Percentiles rank a stretch among this genome's conserved stretches.
These are phyloP conservation scores for Craterostigma plantagineum DNA, from an alignment of 257 asterid genomes.

Conservation along the genomic window DNA sequence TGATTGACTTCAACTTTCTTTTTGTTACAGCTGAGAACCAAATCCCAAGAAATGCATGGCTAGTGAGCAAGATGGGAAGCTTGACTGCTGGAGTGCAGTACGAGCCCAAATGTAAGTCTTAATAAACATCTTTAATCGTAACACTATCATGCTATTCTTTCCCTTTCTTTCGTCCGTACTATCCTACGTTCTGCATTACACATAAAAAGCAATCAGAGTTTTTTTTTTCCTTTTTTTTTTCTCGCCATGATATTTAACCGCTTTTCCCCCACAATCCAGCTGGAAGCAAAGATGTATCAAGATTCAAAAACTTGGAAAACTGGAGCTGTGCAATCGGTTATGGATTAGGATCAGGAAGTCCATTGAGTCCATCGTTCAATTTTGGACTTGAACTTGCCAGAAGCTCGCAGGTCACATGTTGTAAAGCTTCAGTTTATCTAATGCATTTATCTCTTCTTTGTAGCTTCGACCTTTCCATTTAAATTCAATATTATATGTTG, in stretches of 20 bases:
- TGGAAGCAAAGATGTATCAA: conserved; percentile 28
- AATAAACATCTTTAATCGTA: background rate
- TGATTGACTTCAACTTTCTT: background rate
- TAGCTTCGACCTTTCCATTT: no score
- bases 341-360: conserved; percentile 66
- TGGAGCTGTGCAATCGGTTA: conserved; percentile 79
- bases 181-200: no score
- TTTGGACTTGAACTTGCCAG: conserved; percentile 60
- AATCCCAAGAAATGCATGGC: conserved; percentile 58
- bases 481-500: no score
- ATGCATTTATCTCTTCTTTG: background rate
- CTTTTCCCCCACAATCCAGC: conserved; percentile 10
- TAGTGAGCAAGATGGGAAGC: conserved; percentile 66
- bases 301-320: conserved; percentile 39
- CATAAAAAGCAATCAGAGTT: no score
- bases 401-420: conserved; percentile 39
- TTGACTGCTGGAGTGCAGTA: conserved; percentile 65
- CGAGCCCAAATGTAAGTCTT: conserved; percentile 42
- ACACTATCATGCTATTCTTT: background rate
- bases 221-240: no score
- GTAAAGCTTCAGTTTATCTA: conserved; percentile 1
- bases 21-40: conserved; percentile 23
- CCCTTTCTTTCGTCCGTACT: no score
- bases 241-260: no score
- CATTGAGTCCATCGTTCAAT: conserved; percentile 70